Evolutionary conservation across 2,329 filamentous ascomycete species (phyloP).

Genomic region (Exophiala spinifera): DNA sequence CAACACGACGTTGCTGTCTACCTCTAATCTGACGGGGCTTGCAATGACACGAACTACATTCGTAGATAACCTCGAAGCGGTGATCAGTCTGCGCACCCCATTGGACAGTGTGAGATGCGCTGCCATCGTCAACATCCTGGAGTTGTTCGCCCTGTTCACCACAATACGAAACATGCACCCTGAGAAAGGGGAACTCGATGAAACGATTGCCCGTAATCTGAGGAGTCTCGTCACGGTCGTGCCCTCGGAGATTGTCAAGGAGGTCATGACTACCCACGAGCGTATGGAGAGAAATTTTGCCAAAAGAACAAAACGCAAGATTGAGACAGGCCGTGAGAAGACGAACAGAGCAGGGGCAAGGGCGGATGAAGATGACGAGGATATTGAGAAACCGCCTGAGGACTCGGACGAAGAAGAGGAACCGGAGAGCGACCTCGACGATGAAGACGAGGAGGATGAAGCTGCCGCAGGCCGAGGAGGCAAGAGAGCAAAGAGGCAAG

Average conservation of each 20-base stretch:
- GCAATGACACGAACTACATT: slow-evolving; percentile 59
- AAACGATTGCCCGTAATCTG: slow-evolving; percentile 54
- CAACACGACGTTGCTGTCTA: slow-evolving; percentile 56
- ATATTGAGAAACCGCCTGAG: slow-evolving; percentile 31
- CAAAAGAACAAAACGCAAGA: slow-evolving; percentile 54
- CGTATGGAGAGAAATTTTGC: slow-evolving; percentile 73
- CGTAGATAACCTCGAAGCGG: slow-evolving; percentile 46
- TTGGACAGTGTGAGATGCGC: slow-evolving; percentile 76
- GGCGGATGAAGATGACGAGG: slow-evolving; percentile 23
- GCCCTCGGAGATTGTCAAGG: slow-evolving; percentile 57
- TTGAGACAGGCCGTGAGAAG: slow-evolving; percentile 24
- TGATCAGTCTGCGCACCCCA: slow-evolving; percentile 53
- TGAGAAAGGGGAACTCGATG: slow-evolving; percentile 31
- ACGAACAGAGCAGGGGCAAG: slow-evolving; percentile 4
- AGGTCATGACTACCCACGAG: slow-evolving; percentile 74
- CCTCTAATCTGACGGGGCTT: slow-evolving; percentile 64
- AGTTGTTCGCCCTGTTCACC: slow-evolving; percentile 76
- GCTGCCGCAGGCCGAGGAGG: slow-evolving; percentile 22
- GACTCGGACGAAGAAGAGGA: slow-evolving; percentile 61
- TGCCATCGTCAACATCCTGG: slow-evolving; percentile 73
- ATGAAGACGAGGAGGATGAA: slow-evolving; percentile 78
- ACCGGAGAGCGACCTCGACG: slow-evolving; percentile 54
- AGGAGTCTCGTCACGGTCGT: slow-evolving; percentile 67
- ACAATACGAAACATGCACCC: slow-evolving; percentile 58
- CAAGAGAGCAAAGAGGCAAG: slow-evolving; percentile 53